A percentile compares a stretch with the other conserved stretches of the same genome.
Evolutionary conservation across 2,329 filamentous ascomycete genomes (phyloP).

Genomic region (Nemania sp.): DNA sequence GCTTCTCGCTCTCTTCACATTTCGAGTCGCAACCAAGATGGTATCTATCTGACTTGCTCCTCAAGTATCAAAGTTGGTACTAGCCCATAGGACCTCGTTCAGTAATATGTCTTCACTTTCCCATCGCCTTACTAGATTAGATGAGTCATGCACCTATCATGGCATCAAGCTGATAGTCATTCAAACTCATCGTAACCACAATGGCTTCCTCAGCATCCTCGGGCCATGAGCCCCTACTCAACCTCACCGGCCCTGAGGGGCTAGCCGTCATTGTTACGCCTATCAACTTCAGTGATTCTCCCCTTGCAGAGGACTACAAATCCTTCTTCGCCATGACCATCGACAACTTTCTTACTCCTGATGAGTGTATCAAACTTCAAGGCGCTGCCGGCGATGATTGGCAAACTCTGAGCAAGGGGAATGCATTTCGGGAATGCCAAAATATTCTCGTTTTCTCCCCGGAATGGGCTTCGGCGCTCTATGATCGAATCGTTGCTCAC

Average conservation of each 20-base stretch:
- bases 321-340: constrained; percentile 46
- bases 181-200: constrained; percentile 37
- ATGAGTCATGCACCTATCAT: neutral
- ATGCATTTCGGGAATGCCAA: constrained; percentile 45
- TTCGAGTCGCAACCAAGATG: neutral
- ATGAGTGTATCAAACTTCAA: constrained; percentile 42
- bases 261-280: constrained; percentile 34
- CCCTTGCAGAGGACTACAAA: constrained; percentile 42
- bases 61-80: neutral
- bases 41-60: neutral
- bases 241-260: constrained; percentile 27
- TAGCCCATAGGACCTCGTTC: neutral
- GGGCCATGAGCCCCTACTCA: constrained; percentile 37
- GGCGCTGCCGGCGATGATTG: constrained; percentile 41
- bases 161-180: neutral
- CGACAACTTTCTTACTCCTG: constrained; percentile 45
- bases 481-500: constrained; percentile 39
- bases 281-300: constrained; percentile 44
- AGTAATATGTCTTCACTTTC: neutral
- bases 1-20: neutral
- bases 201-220: constrained; percentile 37
- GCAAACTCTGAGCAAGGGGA: constrained; percentile 43
- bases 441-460: constrained; percentile 44
- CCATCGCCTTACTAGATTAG: neutral
- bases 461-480: constrained; percentile 43